A percentile compares a stretch with the other conserved stretches of the same genome.
Conservation (phyloP, 1,284 basidiomycete genomes). For the Ceratobasidium sp. region DNA sequence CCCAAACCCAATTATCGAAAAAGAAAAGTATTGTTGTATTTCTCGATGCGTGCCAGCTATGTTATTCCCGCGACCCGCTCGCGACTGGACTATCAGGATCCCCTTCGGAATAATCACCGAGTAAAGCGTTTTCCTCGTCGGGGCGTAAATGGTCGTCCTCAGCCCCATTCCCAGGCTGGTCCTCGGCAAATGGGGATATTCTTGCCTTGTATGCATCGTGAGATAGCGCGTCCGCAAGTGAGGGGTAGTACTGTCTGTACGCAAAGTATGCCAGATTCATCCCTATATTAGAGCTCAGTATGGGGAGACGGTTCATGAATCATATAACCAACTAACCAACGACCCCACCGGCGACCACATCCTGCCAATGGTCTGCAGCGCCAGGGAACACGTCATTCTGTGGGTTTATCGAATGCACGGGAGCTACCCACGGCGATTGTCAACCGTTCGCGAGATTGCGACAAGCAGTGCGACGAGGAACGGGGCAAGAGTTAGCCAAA, state of each 20-base stretch:
- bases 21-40: not conserved
- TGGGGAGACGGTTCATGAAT: not conserved
- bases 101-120: slow-evolving; percentile 29
- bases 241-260: slow-evolving; percentile 86
- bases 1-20: not conserved
- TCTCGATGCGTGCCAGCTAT: not conserved
- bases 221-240: slow-evolving; percentile 68
- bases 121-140: slow-evolving; percentile 18
- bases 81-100: not conserved
- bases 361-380: slow-evolving; percentile 84
- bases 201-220: slow-evolving; percentile 59
- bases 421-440: slow-evolving; percentile 78
- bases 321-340: slow-evolving; percentile 66
- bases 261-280: slow-evolving; percentile 80
- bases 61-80: slow-evolving; percentile 2
- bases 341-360: slow-evolving; percentile 85
- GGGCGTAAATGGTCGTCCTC: not conserved
- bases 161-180: not conserved
- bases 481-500: slow-evolving; percentile 86
- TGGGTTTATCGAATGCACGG: not conserved
- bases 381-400: slow-evolving; percentile 4
- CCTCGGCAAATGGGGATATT: slow-evolving; percentile 28
- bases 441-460: slow-evolving; percentile 90
- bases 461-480: slow-evolving; percentile 86
- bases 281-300: not conserved